phyloP scores from a whole-genome alignment of 495 filamentous ascomycete genomes.

The Daldinia vernicosa region DNA sequence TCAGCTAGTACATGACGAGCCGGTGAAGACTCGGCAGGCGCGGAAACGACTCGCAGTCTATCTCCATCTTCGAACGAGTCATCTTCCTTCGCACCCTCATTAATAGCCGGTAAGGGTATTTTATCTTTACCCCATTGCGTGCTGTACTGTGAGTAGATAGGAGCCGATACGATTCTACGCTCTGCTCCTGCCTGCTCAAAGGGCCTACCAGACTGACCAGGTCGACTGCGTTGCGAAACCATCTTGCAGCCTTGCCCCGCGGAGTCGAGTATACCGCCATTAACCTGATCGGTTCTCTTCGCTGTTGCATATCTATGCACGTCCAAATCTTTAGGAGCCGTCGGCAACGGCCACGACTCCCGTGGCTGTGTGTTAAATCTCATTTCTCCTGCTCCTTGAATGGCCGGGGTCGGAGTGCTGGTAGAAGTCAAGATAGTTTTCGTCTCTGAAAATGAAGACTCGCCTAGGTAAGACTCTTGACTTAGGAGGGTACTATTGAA shows the following conservation, averaged over 20 bases:
- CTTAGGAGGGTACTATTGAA: conserved; percentile 77
- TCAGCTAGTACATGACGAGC: conserved; percentile 25
- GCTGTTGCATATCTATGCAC: conserved; percentile 38
- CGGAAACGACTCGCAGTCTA: conserved; percentile 45
- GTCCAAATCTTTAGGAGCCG: conserved; percentile 59
- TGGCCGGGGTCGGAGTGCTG: conserved; percentile 23
- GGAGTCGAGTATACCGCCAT: background rate
- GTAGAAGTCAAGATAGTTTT: background rate
- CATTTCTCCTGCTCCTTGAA: conserved; percentile 15
- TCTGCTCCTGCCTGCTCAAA: conserved; percentile 38
- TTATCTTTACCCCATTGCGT: conserved; percentile 50
- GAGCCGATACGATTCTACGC: conserved; percentile 65
- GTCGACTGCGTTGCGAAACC: conserved; percentile 14
- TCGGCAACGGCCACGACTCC: conserved; percentile 59
- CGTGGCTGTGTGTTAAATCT: conserved; percentile 33
- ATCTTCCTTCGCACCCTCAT: conserved; percentile 54
- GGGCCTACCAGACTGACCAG: conserved; percentile 1
- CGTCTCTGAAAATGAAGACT: conserved; percentile 11
- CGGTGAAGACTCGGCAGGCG: conserved; percentile 38
- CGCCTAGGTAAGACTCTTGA: conserved; percentile 44
- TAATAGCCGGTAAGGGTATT: conserved; percentile 61
- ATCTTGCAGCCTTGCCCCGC: background rate
- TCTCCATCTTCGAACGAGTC: conserved; percentile 35
- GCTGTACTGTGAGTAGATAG: conserved; percentile 52
- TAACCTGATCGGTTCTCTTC: conserved; percentile 20